phyloP scores from a whole-genome alignment of 768 basidiomycete species.

The Astraeus odoratus region DNA sequence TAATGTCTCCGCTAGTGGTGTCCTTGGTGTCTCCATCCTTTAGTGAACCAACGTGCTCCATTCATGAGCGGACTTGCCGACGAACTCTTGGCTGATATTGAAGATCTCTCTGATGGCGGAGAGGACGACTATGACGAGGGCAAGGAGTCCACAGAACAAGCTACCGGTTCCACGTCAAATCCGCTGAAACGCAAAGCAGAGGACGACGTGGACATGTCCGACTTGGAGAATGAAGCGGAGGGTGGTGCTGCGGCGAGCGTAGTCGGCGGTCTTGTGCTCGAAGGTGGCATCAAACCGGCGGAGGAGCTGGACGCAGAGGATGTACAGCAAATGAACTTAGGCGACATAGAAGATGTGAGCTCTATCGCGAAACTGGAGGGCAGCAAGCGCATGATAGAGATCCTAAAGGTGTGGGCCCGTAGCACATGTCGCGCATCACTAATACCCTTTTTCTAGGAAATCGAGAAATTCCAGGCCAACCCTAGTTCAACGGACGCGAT shows the following conservation, averaged over 20 bases:
- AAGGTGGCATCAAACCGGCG: slow-evolving; percentile 88
- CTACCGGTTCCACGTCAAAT: slow-evolving; percentile 17
- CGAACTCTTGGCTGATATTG: slow-evolving; percentile 88
- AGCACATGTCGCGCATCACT: no score
- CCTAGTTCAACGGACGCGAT: slow-evolving; percentile 78
- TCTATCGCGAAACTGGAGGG: slow-evolving; percentile 86
- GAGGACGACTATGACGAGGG: slow-evolving; percentile 43
- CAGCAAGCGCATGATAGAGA: slow-evolving; percentile 83
- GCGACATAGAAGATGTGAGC: slow-evolving; percentile 73
- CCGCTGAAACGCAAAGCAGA: slow-evolving; percentile 61
- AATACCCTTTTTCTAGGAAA: slow-evolving; percentile 50
- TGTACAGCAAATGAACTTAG: slow-evolving; percentile 91
- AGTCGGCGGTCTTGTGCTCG: slow-evolving; percentile 58
- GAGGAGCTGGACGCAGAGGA: slow-evolving; percentile 93
- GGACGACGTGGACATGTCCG: slow-evolving; percentile 48
- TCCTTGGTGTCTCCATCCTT: no score
- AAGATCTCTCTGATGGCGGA: slow-evolving; percentile 70
- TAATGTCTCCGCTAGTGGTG: not conserved
- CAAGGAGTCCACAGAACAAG: slow-evolving; percentile 18
- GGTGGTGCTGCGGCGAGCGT: slow-evolving; percentile 34
- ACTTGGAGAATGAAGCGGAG: slow-evolving; percentile 38
- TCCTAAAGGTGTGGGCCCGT: slow-evolving; percentile 53
- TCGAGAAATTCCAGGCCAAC: slow-evolving; percentile 75
- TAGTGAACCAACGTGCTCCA: no score
- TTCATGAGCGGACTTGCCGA: slow-evolving; percentile 80